phyloP scores from a whole-genome alignment of 306 rosid genomes.

The Trifolium fragiferum region DNA sequence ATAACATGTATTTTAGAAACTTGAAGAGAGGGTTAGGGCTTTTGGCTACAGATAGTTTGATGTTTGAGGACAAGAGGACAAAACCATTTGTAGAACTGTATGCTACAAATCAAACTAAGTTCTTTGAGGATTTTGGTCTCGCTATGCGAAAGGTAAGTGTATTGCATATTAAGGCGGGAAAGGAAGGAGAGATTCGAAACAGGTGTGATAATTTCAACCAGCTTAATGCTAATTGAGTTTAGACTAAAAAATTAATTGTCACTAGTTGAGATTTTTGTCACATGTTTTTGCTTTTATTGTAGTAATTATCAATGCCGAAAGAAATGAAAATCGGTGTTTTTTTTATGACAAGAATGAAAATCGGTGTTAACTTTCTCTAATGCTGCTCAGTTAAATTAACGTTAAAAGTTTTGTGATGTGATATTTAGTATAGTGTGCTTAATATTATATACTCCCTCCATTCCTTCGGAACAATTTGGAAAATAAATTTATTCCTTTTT shows the following conservation, averaged over 20 bases:
- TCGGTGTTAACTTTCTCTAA: too few species aligned
- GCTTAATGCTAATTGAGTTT: not conserved
- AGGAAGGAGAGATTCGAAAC: slow-evolving; percentile 47
- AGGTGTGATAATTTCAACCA: slow-evolving; percentile 54
- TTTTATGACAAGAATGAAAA: too few species aligned
- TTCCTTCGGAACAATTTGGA: too few species aligned
- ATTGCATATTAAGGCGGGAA: slow-evolving; percentile 43
- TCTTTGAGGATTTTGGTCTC: slow-evolving; percentile 48
- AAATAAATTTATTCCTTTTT: too few species aligned
- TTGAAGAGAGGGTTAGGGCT: slow-evolving; percentile 50
- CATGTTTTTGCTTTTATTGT: too few species aligned
- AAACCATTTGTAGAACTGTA: slow-evolving; percentile 51
- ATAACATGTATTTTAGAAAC: slow-evolving; percentile 49
- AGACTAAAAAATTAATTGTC: not conserved
- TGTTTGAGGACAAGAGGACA: slow-evolving; percentile 43
- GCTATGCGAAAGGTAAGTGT: slow-evolving; percentile 47
- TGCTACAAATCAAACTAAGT: slow-evolving; percentile 41
- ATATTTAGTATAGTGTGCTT: too few species aligned
- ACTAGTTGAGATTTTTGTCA: too few species aligned
- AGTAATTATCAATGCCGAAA: too few species aligned
- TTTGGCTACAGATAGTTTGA: slow-evolving; percentile 41
- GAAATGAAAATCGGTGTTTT: too few species aligned
- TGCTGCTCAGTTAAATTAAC: too few species aligned
- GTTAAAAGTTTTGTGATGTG: too few species aligned
- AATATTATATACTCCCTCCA: too few species aligned